A percentile compares a stretch with the other conserved stretches of the same genome.
phyloP scores from a whole-genome alignment of 805 yeast genomes.

The Suhomyces faveliae region DNA sequence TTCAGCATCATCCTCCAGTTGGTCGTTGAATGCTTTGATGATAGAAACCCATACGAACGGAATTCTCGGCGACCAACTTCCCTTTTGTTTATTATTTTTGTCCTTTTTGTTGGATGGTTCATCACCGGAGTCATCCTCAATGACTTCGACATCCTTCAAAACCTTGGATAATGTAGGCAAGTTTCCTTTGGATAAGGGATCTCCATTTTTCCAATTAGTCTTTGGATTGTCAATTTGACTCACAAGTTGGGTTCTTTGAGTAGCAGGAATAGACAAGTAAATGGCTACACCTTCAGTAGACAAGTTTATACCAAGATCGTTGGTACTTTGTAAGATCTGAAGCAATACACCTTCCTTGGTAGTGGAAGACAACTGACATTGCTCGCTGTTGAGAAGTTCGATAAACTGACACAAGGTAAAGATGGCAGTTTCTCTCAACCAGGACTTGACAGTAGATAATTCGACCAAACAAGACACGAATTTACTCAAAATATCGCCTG shows the following conservation, averaged over 20 bases:
- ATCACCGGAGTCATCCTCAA: constrained; percentile 36
- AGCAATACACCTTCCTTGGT: constrained; percentile 19
- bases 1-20: constrained; percentile 20
- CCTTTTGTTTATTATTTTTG: constrained; percentile 48
- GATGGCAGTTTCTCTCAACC: constrained; percentile 83
- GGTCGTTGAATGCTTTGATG: constrained; percentile 42
- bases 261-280: constrained; percentile 51
- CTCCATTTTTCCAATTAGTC: constrained; percentile 62
- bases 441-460: constrained; percentile 63
- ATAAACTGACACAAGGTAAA: constrained; percentile 63
- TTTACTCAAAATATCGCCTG: constrained; percentile 29
- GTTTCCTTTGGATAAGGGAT: constrained; percentile 75
- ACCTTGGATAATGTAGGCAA: constrained; percentile 59
- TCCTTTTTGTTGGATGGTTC: constrained; percentile 14
- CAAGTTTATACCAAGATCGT: constrained; percentile 54
- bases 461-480: constrained; percentile 51
- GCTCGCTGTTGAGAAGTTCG: constrained; percentile 4
- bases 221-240: constrained; percentile 14
- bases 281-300: constrained; percentile 82
- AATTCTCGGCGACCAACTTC: constrained; percentile 70
- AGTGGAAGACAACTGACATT: constrained; percentile 14
- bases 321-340: constrained; percentile 42
- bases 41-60: constrained; percentile 76
- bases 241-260: constrained; percentile 15
- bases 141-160: constrained; percentile 54